phyloP scores from a whole-genome alignment of 768 basidiomycete species.

The Pleurotus eryngii region DNA sequence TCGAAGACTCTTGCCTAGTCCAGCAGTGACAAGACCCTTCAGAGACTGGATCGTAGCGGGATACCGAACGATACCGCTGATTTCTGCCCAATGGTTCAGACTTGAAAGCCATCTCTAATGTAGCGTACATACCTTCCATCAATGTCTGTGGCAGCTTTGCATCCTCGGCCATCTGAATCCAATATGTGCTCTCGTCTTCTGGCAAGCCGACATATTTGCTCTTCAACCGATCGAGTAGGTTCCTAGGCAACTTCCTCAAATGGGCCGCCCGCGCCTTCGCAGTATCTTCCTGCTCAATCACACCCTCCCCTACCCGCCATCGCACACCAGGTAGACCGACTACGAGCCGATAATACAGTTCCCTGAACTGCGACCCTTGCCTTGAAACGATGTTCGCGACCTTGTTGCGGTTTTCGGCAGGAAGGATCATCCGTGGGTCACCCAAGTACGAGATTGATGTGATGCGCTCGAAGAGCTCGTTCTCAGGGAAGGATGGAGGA shows the following conservation, averaged over 20 bases:
- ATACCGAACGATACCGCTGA: slow-evolving; percentile 71
- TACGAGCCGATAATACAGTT: slow-evolving; percentile 79
- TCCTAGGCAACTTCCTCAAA: slow-evolving; percentile 74
- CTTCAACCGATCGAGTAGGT: slow-evolving; percentile 56
- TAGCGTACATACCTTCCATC: slow-evolving; percentile 41
- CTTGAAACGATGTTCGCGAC: slow-evolving; percentile 89
- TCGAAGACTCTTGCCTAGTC: slow-evolving; percentile 70
- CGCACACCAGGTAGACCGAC: slow-evolving; percentile 77
- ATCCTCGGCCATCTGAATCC: slow-evolving; percentile 69
- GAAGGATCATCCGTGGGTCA: slow-evolving; percentile 91
- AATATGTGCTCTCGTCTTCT: slow-evolving; percentile 70
- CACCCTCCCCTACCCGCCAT: slow-evolving; percentile 51
- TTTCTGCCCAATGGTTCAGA: slow-evolving; percentile 44
- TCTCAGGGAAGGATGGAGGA: slow-evolving; percentile 78
- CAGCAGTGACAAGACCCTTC: slow-evolving; percentile 85
- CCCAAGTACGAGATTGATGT: slow-evolving; percentile 84
- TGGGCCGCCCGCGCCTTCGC: slow-evolving; percentile 69
- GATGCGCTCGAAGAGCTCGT: slow-evolving; percentile 79
- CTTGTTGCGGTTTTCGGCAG: slow-evolving; percentile 92
- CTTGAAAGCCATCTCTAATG: not conserved
- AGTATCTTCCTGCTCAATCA: slow-evolving; percentile 73
- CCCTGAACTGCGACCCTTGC: slow-evolving; percentile 80
- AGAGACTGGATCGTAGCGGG: slow-evolving; percentile 82
- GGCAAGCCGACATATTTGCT: slow-evolving; percentile 35
- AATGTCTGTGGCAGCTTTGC: slow-evolving; percentile 51